phyloP scores from a whole-genome alignment of 2,329 filamentous ascomycete genomes.

The Didymella exigua region DNA sequence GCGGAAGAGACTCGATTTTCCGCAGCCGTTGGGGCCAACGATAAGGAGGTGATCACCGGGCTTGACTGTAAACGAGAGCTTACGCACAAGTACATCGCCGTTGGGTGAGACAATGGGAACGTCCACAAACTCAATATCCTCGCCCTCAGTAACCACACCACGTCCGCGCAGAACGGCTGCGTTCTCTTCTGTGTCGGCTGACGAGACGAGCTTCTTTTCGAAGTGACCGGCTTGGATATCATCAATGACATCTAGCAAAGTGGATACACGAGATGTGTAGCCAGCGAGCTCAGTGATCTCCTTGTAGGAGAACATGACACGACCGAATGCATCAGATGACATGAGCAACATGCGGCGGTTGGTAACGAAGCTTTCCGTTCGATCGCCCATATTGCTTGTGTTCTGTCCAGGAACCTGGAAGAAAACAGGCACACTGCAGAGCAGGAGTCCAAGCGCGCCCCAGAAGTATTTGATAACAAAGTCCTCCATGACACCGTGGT shows the following conservation, averaged over 20 bases:
- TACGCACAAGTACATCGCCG: constrained; percentile 86
- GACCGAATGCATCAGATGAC: constrained; percentile 72
- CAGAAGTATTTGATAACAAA: constrained; percentile 99
- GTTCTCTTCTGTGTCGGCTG: constrained; percentile 80
- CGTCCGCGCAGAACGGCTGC: constrained; percentile 81
- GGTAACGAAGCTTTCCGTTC: constrained; percentile 80
- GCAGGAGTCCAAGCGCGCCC: constrained; percentile 87
- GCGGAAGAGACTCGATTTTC: constrained; percentile 93
- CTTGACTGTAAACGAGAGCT: constrained; percentile 83
- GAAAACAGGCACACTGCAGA: constrained; percentile 95
- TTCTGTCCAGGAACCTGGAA: constrained; percentile 78
- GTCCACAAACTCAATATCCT: constrained; percentile 81
- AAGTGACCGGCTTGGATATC: constrained; percentile 90
- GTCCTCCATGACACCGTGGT: constrained; percentile 99
- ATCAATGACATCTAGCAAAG: constrained; percentile 89
- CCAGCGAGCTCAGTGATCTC: constrained; percentile 96
- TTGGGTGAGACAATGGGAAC: constrained; percentile 98
- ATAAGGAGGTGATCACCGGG: constrained; percentile 91
- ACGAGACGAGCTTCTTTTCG: constrained; percentile 94
- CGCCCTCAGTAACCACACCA: constrained; percentile 80
- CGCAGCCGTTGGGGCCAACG: constrained; percentile 95
- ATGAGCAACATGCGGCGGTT: constrained; percentile 90
- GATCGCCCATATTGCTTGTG: constrained; percentile 68
- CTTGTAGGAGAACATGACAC: constrained; percentile 61
- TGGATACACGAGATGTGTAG: constrained; percentile 90